These are phyloP conservation scores for Dissoconium aciculare DNA, from an alignment of 2,329 filamentous ascomycete species.

Conservation along the genomic window DNA sequence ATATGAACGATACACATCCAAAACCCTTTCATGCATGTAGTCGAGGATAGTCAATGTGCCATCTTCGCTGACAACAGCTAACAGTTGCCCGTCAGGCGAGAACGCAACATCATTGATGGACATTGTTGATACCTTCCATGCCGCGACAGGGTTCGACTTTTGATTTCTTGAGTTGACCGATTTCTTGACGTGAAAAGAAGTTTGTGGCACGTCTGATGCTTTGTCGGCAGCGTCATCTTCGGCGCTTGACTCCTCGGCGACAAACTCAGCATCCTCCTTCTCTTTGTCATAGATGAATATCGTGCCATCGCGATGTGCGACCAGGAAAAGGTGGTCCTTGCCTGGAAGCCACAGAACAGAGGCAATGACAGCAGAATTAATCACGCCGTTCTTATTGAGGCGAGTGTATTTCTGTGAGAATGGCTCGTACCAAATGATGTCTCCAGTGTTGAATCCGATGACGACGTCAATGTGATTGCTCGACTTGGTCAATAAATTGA, in stretches of 20 bases:
- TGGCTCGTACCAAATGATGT: conserved; percentile 98
- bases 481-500: conserved; percentile 71
- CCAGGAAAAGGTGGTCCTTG: conserved; percentile 83
- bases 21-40: conserved; percentile 75
- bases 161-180: conserved; percentile 90
- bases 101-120: conserved; percentile 84
- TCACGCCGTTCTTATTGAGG: conserved; percentile 90
- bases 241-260: conserved; percentile 39
- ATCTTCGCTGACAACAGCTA: conserved; percentile 85
- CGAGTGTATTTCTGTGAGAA: conserved; percentile 90
- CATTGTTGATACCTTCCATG: conserved; percentile 85
- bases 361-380: conserved; percentile 72
- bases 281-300: conserved; percentile 95
- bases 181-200: conserved; percentile 59
- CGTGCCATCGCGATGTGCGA: conserved; percentile 80
- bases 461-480: conserved; percentile 72
- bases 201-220: conserved; percentile 18
- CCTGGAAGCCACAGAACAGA: conserved; percentile 88
- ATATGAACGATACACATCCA: conserved; percentile 78
- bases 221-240: conserved; percentile 20
- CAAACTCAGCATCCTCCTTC: conserved; percentile 73
- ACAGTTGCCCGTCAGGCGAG: conserved; percentile 71
- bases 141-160: conserved; percentile 79
- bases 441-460: conserved; percentile 90
- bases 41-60: conserved; percentile 81